Evolutionary conservation across 352 stramenopile genomes (phyloP), one percentile per base, ranked within the genome.

Genomic region (Globisporangium lucens): DNA sequence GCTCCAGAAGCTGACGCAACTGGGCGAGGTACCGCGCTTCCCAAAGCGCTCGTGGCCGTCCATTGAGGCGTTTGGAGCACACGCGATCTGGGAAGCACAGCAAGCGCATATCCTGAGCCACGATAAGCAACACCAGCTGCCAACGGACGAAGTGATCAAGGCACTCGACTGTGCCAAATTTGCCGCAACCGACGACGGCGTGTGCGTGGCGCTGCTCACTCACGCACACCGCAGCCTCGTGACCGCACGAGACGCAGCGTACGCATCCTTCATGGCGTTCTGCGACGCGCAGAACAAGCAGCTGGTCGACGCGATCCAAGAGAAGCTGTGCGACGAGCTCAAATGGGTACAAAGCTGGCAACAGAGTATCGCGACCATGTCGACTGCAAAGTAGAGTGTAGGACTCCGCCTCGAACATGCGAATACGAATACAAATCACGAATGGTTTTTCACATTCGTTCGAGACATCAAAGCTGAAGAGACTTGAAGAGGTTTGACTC

Each of bases 201-300:
- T 71, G 4, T 85, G 81, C 36, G 69, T 77, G 3, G 68, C 71
- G 29, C 71, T 91, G 51, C 74, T 93, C 52, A 91, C 80, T 1
- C 76, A 85, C 9, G 79, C 82, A 10, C 84, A 93, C 51, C 79
- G 84, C 17, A 76, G 72, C 17, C 71, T 90, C 4, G 65, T 93
- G n/a, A 47, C 70, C 53, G 66, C 61, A 17, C 79, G 84, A 56
- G 77, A 93, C 29, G 53, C 67, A 27, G 69, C 65, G n/a, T 80
- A 90, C 56, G 60, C 71, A 24, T 53, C 72, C 33, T 91, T 78
- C 61, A 59, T 63, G 0, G 24, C n/a, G 0, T 81, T 82, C 33
- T 80, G 74, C 43, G 30, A 38, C 2, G 47, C 61, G 0, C 61
- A 71, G 64, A 69, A 55, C 63, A 36, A 67, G 1, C 58, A 65